Evolutionary conservation across 164 flowering plant genomes (phyloP), one percentile per base, ranked within the genome.

Genomic region (Stephania yunnanensis): DNA sequence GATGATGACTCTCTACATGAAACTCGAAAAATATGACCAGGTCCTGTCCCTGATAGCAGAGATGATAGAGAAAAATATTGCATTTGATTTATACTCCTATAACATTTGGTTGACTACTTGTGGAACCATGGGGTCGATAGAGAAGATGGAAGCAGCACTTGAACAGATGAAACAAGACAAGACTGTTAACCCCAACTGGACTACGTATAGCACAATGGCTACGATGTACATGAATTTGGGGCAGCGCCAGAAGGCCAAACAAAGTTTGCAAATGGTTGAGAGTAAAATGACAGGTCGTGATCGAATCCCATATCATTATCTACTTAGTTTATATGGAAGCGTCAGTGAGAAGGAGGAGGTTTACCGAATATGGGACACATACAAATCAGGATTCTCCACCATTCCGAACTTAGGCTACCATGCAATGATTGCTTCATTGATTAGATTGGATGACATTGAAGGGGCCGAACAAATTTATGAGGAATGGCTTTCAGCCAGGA

Each of bases 1-100:
- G 77, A 92, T 93, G 90, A 93, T 95, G 97, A 95, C 94, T 68
- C 91, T 95, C 44, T 95, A 93, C 76, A 85, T 88, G 92, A 90
- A 89, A 74, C 83, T 89, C 46, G 84, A 81, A 73, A 90, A 93
- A 52, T 84, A 85, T 71, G 93, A 87, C 10, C 89, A 87, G 80
- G 91, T 86, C 58, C 89, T 89, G n/a, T 71, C 78, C 1, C 25
- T 92, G 80, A 75, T 90, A 76, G 76, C 83, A 10, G 98, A 93
- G 79, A 90, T 95, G 96, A 81, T 76, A 80, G 85, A 87, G 80
- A 92, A 85, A 46, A 77, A 76, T 15, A 76, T 90, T 72, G 80
- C 69, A 1, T 80, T 92, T 15, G 96, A 95, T 83, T 65, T 87
- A n/a, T 95, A 91, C 77, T 84, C 98, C 4, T 93, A 91, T 77